Conservation (phyloP, 1,139 yeast genomes). For the Suhomyces panamericanus region DNA sequence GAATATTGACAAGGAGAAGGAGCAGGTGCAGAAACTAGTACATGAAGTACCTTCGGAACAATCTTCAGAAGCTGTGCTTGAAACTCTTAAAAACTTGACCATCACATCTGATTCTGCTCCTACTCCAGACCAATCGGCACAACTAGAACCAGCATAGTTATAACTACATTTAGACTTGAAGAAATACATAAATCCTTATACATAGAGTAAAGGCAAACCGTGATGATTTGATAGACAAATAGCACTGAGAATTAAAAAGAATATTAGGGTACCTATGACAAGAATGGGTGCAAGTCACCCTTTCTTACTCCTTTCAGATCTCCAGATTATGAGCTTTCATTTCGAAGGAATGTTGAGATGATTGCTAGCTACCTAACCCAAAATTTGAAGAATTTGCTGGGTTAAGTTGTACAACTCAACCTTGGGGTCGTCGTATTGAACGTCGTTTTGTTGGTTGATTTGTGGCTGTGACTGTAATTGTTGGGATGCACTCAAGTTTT, state of each 20-base stretch:
- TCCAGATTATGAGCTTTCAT: neutral
- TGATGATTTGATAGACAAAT: conserved; percentile 6
- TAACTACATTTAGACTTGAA: conserved; percentile 5
- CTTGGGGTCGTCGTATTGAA: conserved; percentile 61
- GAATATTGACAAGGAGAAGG: neutral
- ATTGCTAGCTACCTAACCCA: conserved; percentile 29
- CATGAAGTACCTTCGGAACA: neutral
- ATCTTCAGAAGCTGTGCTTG: neutral
- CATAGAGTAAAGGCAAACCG: conserved; percentile 9
- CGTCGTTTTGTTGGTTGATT: conserved; percentile 27
- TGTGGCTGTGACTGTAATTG: conserved; percentile 36
- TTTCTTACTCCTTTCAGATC: conserved; percentile 3
- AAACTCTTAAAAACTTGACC: conserved; percentile 3
- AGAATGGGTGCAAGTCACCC: neutral
- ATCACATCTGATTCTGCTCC: neutral
- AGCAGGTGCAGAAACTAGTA: neutral
- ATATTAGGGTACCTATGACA: conserved; percentile 6
- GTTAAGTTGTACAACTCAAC: conserved; percentile 73
- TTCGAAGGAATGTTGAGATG: neutral
- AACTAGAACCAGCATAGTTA: neutral
- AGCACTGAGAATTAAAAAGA: conserved; percentile 13
- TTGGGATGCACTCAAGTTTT: conserved; percentile 46
- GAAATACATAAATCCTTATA: conserved; percentile 10
- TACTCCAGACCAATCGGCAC: neutral
- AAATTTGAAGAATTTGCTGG: conserved; percentile 68